Evolutionary conservation across 2,329 filamentous ascomycete species (phyloP), one percentile per base, ranked within the genome.

Genomic region (Ophiocordyceps camponoti-rufipedis): DNA sequence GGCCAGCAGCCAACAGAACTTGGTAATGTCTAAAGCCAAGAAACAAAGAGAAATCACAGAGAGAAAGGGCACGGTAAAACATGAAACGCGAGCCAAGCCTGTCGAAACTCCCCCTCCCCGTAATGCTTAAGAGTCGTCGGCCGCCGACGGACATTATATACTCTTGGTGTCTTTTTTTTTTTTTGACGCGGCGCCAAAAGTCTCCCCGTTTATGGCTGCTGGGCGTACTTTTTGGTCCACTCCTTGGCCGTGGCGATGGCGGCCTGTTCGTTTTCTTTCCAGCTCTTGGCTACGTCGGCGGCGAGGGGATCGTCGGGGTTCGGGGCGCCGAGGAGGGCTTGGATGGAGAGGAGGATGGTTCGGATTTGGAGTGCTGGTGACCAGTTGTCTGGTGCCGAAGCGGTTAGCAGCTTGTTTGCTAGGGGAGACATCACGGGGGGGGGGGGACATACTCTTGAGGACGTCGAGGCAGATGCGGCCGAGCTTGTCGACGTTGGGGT

Each of bases 261-360:
- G 43, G 85, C 85, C 51, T 80, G 79, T 65, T 96, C 85, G 58
- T 98, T 81, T 58, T 96, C 87, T 69, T 96, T 95, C 91, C 91
- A 98, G 59, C 82, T 81, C 70, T 96, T 93, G 33, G 91, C 91
- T 40, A 98, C 91, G 53, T 98, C 89, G 59, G 94, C 93, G 44
- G 91, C 93, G 40, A 98, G 77, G n/a, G 91, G 93, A 59, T 98
- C 91, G 58, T 98, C 91, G 29, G 93, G 91, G 65, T 98, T 98
- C 13, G 91, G 91, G 6, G 91, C 89, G 41, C 91, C 91, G 13
- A 98, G 79, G 23, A 98, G 75, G 44, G 91, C 91, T 65, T 98
- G 93, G 61, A 98, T 98, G 10, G 89, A 96, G 46, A 98, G 79
- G n/a, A 98, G 78, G 53, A 98, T 98, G 7, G 91, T 98, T 51